Base-by-base conservation (phyloP, 148 eudicot species). In the Persicaria tinctoria region DNA sequence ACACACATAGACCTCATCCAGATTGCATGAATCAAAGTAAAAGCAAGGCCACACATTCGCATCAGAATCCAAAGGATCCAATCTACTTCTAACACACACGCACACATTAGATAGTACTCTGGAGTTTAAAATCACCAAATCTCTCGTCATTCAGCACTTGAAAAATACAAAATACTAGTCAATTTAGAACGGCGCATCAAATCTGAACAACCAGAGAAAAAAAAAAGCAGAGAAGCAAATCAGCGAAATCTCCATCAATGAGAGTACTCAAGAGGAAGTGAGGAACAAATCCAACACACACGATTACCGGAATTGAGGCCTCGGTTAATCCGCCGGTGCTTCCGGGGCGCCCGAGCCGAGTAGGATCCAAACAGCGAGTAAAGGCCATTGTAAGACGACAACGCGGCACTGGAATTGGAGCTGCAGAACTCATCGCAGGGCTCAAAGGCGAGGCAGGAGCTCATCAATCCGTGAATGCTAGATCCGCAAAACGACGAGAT, bases 311-410 rank as follows among this genome's bases (percentile, higher is more conserved):
- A 80, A 27, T 66, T 73, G 48, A 70, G 16, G 64, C 82, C 81
- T 83, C 86, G 86, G 82, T 81, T 78, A 50, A 9, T 76, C 70
- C 85, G 85, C 81, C 83, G 74, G 56, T 56, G 81, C 76, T 73
- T 81, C 45, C 79, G 77, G 59, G 80, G 72, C 32, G 74, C 23
- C 0, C 60, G 79, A 62, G 57, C 80, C 57, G 75, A 71, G 48
- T 79, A 81, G 70, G 87, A 83, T 83, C 86, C 83, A 56, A 83
- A 87, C 1, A 83, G 45, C 0, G 76, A 80, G 32, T 76, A 71
- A 70, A 84, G 51, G 10, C 77, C 79, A 76, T 57, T 73, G 75
- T 84, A 74, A n/a, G 70, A 66, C n/a, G 70, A 66, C 23, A 23
- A 46, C 69, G 76, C 68, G 54, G 18, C 75, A 74, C 53, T 77